A percentile compares a stretch with the other conserved stretches of the same genome.
phyloP scores from a whole-genome alignment of 495 filamentous ascomycete genomes.

The Oleoguttula mirabilis region DNA sequence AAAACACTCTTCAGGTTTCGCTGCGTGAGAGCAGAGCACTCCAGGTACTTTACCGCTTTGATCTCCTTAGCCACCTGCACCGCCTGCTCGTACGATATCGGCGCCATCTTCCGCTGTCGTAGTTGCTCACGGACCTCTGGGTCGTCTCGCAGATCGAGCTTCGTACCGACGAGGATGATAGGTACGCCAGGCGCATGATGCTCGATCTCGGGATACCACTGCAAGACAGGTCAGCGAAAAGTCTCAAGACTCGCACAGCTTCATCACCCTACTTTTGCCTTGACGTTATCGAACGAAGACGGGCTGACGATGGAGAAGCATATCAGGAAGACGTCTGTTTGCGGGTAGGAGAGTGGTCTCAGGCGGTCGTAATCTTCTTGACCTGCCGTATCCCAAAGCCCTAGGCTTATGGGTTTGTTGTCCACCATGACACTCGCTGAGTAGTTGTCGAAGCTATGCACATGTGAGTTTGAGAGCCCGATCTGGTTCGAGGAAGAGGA shows the following conservation, averaged over 20 bases:
- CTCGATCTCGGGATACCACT: slow-evolving; percentile 96
- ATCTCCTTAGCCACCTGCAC: slow-evolving; percentile 82
- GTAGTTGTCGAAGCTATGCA: slow-evolving; percentile 91
- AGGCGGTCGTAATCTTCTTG: slow-evolving; percentile 98
- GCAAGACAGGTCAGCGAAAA: slow-evolving; percentile 4
- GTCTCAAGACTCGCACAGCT: no score
- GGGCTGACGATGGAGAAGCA: slow-evolving; percentile 98
- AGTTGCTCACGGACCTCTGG: slow-evolving; percentile 64
- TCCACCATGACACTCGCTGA: slow-evolving; percentile 98
- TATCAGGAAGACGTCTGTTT: slow-evolving; percentile 96
- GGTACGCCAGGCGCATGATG: slow-evolving; percentile 92
- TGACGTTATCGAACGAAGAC: slow-evolving; percentile 94
- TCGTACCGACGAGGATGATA: slow-evolving; percentile 94
- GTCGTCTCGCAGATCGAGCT: slow-evolving; percentile 91
- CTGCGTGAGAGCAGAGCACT: slow-evolving; percentile 97
- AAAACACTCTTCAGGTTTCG: slow-evolving; percentile 95
- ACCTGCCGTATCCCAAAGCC: slow-evolving; percentile 96
- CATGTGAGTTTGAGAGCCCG: slow-evolving; percentile 1
- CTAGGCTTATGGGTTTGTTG: slow-evolving; percentile 89
- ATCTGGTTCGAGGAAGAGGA: slow-evolving; percentile 1
- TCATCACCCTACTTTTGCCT: slow-evolving; percentile 84
- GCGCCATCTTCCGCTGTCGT: slow-evolving; percentile 76
- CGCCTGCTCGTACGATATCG: slow-evolving; percentile 82
- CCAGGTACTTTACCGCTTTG: slow-evolving; percentile 83
- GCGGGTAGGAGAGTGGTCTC: slow-evolving; percentile 89